These are phyloP conservation scores for Heracleum sosnowskyi DNA, from an alignment of 129 eudicot species.

Conservation along the genomic window DNA sequence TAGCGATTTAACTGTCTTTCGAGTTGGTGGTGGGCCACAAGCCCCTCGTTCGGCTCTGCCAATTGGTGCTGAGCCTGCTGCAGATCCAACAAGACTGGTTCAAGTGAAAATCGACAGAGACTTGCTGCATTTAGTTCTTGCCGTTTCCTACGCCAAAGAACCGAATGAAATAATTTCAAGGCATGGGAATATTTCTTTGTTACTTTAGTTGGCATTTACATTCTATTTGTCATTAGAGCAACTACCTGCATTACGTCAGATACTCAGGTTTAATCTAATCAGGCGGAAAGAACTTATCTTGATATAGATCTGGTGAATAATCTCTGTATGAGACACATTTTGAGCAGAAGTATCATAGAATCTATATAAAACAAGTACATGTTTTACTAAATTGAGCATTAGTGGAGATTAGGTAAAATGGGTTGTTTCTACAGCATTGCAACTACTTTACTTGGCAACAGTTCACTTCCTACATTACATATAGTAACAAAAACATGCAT, in stretches of 20 bases:
- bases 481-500: neutral
- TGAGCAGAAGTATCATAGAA: neutral
- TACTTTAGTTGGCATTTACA: neutral
- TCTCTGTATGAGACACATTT: neutral
- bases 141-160: conserved; percentile 90
- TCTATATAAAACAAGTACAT: neutral
- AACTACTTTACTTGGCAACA: neutral
- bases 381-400: neutral
- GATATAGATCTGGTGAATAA: neutral
- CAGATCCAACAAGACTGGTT: conserved; percentile 81
- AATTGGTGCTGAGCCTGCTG: conserved; percentile 91
- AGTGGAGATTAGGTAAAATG: too few species aligned
- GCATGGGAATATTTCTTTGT: conserved; percentile 23
- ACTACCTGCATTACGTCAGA: neutral
- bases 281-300: neutral
- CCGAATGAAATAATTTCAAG: conserved; percentile 86
- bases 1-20: conserved; percentile 68
- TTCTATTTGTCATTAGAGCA: neutral
- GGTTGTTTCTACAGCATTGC: neutral
- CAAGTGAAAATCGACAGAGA: conserved; percentile 66
- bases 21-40: conserved; percentile 95
- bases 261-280: neutral
- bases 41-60: conserved; percentile 99
- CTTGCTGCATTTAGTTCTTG: conserved; percentile 71
- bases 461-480: neutral